Conservation (phyloP, 108 stramenopile genomes). For the Nitzschia sp. region DNA sequence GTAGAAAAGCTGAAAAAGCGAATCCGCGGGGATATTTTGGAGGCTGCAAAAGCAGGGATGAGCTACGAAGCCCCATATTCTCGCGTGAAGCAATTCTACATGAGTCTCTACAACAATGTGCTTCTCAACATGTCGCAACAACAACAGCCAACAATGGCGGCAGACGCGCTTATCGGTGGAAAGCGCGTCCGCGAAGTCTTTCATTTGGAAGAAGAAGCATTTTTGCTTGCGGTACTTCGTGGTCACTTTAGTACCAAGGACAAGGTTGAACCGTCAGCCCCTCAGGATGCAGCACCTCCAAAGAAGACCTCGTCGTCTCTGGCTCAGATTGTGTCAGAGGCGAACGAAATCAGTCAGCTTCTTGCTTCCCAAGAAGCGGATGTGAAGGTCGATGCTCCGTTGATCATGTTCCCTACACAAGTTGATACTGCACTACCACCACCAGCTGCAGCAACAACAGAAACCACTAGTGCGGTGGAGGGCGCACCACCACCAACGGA, state of each 20-base stretch:
- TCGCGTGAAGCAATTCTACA: conserved; percentile 7
- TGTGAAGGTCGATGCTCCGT: background rate
- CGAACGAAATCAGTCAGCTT: background rate
- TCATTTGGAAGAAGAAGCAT: conserved; percentile 16
- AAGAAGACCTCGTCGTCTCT: background rate
- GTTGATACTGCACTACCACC: too few species aligned
- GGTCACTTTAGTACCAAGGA: background rate
- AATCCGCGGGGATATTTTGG: background rate
- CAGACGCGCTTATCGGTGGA: background rate
- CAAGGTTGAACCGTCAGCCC: too few species aligned
- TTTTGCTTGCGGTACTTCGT: conserved; percentile 4
- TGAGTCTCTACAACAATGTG: background rate
- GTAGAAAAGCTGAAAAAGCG: background rate
- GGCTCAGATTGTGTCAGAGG: background rate
- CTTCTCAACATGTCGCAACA: background rate
- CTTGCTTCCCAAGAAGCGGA: conserved; percentile 12
- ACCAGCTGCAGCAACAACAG: too few species aligned
- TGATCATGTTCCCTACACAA: background rate
- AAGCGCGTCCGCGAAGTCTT: conserved; percentile 15
- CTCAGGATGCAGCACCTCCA: background rate
- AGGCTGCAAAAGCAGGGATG: conserved; percentile 8
- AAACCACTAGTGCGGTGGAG: too few species aligned
- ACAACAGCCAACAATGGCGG: background rate
- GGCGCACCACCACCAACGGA: background rate
- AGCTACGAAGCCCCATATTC: conserved; percentile 1